phyloP scores from a whole-genome alignment of 2,329 filamentous ascomycete genomes.

The Triangularia setosa region DNA sequence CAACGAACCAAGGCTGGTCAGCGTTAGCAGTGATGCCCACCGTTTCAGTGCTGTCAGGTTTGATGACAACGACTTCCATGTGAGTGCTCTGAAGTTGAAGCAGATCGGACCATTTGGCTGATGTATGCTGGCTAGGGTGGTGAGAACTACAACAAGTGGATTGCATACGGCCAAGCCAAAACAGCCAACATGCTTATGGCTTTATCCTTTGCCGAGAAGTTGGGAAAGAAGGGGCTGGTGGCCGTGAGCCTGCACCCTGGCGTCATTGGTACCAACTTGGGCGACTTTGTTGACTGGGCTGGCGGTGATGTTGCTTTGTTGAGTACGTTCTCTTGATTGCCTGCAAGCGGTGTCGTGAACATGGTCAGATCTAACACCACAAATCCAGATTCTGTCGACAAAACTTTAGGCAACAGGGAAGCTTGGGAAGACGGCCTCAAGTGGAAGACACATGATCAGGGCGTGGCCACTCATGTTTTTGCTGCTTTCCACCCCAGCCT shows the following conservation, averaged over 20 bases:
- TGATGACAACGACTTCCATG: conserved; percentile 31
- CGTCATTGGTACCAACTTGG: conserved; percentile 18
- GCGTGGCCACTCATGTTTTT: conserved; percentile 23
- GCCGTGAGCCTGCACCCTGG: conserved; percentile 22
- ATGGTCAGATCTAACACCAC: neutral
- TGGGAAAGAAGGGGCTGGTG: conserved; percentile 16
- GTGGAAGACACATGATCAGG: conserved; percentile 18
- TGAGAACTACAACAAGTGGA: conserved; percentile 23
- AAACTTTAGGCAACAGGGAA: conserved; percentile 13
- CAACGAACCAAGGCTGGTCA: conserved; percentile 35
- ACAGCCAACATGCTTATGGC: conserved; percentile 30
- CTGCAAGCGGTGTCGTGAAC: neutral
- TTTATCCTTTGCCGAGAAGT: conserved; percentile 21
- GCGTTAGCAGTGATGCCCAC: conserved; percentile 36
- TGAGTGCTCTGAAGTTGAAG: neutral
- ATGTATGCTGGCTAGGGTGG: conserved; percentile 18
- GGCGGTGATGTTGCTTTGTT: neutral
- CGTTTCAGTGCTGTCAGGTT: conserved; percentile 33
- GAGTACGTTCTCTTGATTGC: conserved; percentile 3
- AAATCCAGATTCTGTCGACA: conserved; percentile 1
- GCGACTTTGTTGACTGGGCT: conserved; percentile 11
- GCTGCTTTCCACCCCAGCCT: conserved; percentile 22
- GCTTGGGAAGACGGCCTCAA: conserved; percentile 10
- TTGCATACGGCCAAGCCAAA: conserved; percentile 30
- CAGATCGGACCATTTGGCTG: neutral